These are phyloP conservation scores for Monascus ruber DNA, from an alignment of 2,329 filamentous ascomycete species.

Conservation along the genomic window DNA sequence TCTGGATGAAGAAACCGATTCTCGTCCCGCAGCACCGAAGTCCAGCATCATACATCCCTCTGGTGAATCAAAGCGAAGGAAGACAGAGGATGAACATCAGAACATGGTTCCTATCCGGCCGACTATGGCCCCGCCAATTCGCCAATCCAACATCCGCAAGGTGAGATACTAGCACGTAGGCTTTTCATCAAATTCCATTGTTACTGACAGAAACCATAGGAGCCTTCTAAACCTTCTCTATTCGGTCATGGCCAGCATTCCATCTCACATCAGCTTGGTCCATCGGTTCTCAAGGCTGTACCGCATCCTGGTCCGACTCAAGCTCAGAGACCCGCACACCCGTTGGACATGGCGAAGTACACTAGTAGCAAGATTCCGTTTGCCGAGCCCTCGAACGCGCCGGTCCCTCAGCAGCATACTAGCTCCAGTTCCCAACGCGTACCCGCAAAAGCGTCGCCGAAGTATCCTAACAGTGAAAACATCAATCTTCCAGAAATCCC, in stretches of 20 bases:
- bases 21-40: constrained; percentile 29
- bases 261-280: constrained; percentile 18
- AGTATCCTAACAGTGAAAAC: constrained; percentile 77
- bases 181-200: not conserved
- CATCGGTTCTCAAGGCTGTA: constrained; percentile 24
- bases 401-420: constrained; percentile 55
- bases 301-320: constrained; percentile 42
- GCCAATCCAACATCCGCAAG: constrained; percentile 66
- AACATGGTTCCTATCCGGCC: constrained; percentile 49
- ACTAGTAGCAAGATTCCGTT: constrained; percentile 86
- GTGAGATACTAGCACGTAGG: constrained; percentile 31
- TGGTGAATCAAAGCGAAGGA: constrained; percentile 65
- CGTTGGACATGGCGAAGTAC: constrained; percentile 75
- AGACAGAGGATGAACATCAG: constrained; percentile 62
- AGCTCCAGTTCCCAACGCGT: constrained; percentile 38
- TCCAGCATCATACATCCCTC: constrained; percentile 47
- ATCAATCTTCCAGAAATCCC: constrained; percentile 92
- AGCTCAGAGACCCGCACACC: constrained; percentile 53
- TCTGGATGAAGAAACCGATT: constrained; percentile 49
- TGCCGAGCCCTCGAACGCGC: constrained; percentile 54
- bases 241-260: constrained; percentile 27
- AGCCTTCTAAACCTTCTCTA: constrained; percentile 28
- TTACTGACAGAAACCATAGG: constrained; percentile 6
- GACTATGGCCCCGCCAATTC: constrained; percentile 73
- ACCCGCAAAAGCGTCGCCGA: constrained; percentile 57